A percentile compares a stretch with the other conserved stretches of the same genome.
Conservation (phyloP, 768 basidiomycete genomes). For the Saitozyma sp. region DNA sequence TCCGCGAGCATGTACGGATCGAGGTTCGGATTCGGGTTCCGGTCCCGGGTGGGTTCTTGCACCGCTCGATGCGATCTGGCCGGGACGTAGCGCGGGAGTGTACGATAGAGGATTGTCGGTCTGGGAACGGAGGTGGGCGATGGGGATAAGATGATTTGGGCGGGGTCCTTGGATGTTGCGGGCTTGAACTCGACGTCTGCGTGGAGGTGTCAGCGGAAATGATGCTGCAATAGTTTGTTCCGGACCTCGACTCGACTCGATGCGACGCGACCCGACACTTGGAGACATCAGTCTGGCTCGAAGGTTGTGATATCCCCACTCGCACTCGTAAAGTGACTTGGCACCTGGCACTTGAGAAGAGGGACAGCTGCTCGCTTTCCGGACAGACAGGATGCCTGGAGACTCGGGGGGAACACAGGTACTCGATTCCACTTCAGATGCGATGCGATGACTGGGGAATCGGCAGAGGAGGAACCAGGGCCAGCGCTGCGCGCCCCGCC, state of each 20-base stretch:
- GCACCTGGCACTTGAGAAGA: too few relatives aligned
- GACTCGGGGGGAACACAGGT: too few relatives aligned
- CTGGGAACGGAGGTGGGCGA: conserved; percentile 15
- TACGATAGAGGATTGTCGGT: conserved; percentile 37
- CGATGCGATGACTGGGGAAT: too few relatives aligned
- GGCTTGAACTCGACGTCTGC: conserved; percentile 34
- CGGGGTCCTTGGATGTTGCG: conserved; percentile 22
- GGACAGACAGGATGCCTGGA: too few relatives aligned
- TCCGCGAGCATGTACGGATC: not conserved
- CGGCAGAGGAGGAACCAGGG: too few relatives aligned
- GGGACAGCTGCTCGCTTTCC: too few relatives aligned
- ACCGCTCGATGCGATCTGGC: conserved; percentile 1
- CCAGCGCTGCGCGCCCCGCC: too few relatives aligned
- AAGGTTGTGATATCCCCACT: not conserved
- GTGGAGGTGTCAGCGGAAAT: conserved; percentile 1
- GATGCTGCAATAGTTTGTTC: not conserved
- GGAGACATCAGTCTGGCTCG: too few relatives aligned
- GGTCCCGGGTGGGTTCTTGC: conserved; percentile 15
- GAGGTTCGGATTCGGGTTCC: not conserved
- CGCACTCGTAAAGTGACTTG: not conserved
- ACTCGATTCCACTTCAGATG: too few relatives aligned
- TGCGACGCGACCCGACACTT: too few relatives aligned
- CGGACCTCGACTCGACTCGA: too few relatives aligned
- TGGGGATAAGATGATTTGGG: conserved; percentile 26
- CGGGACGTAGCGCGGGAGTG: conserved; percentile 28